Evolutionary conservation across 2,329 filamentous ascomycete species (phyloP), one percentile per base, ranked within the genome.

Genomic region (Rugonectria rugulosa): DNA sequence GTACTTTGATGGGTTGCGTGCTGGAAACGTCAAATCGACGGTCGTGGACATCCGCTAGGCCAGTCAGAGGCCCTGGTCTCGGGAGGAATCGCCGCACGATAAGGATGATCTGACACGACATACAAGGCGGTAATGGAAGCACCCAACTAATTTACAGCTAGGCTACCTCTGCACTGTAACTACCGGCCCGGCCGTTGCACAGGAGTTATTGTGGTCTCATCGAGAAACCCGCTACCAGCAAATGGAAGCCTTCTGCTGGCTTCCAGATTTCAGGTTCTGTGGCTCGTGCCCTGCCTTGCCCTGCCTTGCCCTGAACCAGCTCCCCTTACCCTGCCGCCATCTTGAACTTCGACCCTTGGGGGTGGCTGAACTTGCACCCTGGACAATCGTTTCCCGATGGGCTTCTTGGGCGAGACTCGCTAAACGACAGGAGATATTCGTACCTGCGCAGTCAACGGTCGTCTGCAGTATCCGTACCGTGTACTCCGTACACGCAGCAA

Each of bases 91-190:
- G 40, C 55, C 55, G 50, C 23, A 50, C 65, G 65, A 67, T 67
- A 67, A 67, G 65, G 56, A 67, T 67, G 64, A 67, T 67, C 65
- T 67, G 65, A 67, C 57, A 55, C n/a, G n/a, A n/a, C n/a, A n/a
- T n/a, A n/a, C n/a, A n/a, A n/a, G n/a, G n/a, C n/a, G n/a, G n/a
- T n/a, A n/a, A n/a, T n/a, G n/a, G n/a, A n/a, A n/a, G n/a, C n/a
- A n/a, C n/a, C n/a, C n/a, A n/a, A n/a, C n/a, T n/a, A n/a, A n/a
- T n/a, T n/a, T n/a, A n/a, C n/a, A n/a, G n/a, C n/a, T n/a, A n/a
- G n/a, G n/a, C n/a, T 66, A 59, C 20, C 12, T 23, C 19, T 23
- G 8, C 19, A 36, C 53, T 57, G 31, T 29, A 65, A 67, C 61
- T 67, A 65, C 65, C 57, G 56, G 53, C 32, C 61, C 61, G 50